These are phyloP conservation scores for Xylariaceae sp. DNA, from an alignment of 2,329 filamentous ascomycete species.

Conservation along the genomic window DNA sequence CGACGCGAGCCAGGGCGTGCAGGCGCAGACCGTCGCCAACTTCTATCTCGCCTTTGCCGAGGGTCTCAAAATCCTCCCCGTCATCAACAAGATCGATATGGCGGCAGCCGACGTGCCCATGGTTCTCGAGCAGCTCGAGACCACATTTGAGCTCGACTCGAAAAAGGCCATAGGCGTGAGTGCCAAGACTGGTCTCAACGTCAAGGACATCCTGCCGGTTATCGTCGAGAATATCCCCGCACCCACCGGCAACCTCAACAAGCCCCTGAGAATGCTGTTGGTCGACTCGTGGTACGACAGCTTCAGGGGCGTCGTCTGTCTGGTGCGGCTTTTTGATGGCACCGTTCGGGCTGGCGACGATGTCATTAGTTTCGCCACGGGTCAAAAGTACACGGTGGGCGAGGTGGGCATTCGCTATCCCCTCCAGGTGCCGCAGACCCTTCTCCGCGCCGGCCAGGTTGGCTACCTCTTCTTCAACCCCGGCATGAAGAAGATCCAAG, in stretches of 20 bases:
- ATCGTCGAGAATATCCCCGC: constrained; percentile 81
- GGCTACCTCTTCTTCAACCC: constrained; percentile 97
- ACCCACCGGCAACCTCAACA: constrained; percentile 64
- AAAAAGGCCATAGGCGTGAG: constrained; percentile 66
- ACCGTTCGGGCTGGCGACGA: constrained; percentile 74
- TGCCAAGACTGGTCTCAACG: constrained; percentile 88
- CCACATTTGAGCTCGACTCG: constrained; percentile 80
- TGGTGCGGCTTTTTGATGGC: constrained; percentile 89
- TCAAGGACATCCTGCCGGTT: constrained; percentile 71
- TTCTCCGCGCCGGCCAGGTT: constrained; percentile 83
- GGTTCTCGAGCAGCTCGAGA: constrained; percentile 77
- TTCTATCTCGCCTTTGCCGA: constrained; percentile 97
- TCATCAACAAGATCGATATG: constrained; percentile 96
- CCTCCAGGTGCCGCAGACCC: constrained; percentile 69
- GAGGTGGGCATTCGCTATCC: constrained; percentile 98
- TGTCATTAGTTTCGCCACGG: constrained; percentile 81
- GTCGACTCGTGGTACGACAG: constrained; percentile 98
- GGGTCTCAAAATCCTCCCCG: constrained; percentile 76
- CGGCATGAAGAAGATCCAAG: constrained; percentile 93
- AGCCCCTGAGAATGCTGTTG: constrained; percentile 74
- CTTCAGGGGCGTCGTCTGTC: constrained; percentile 85
- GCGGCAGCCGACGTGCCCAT: constrained; percentile 80
- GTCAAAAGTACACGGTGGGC: constrained; percentile 83
- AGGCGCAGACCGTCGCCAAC: constrained; percentile 97
- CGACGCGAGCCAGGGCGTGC: constrained; percentile 91